phyloP scores from a whole-genome alignment of 176 grass and related monocot genomes.

The Zea luxurians region DNA sequence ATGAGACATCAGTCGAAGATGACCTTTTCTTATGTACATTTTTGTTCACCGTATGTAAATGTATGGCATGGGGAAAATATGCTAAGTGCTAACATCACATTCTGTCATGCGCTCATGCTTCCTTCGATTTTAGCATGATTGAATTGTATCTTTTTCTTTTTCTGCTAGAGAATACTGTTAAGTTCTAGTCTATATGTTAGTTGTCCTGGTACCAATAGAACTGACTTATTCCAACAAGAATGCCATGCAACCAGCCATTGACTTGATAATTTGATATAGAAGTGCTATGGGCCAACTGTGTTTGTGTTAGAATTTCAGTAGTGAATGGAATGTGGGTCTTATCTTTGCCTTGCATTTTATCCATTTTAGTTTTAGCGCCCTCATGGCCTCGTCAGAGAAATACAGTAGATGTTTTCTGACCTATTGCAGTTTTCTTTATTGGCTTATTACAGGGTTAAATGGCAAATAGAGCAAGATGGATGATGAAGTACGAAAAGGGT shows the following conservation, averaged over 20 bases:
- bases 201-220: background rate
- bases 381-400: background rate
- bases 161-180: background rate
- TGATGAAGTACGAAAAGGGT: slow-evolving; percentile 53
- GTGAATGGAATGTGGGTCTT: background rate
- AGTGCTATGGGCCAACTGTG: background rate
- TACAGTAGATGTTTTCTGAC: slow-evolving; percentile 18
- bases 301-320: background rate
- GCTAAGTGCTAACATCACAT: background rate
- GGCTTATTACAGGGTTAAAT: slow-evolving; percentile 31
- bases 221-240: background rate
- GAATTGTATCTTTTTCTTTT: background rate
- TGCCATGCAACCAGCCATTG: background rate
- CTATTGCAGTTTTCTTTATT: background rate
- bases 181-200: too few relatives aligned
- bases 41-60: background rate
- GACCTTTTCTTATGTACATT: background rate
- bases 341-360: slow-evolving; percentile 5
- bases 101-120: slow-evolving; percentile 1
- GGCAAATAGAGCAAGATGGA: slow-evolving; percentile 53
- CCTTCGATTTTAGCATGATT: background rate
- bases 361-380: background rate
- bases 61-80: background rate
- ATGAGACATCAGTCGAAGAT: background rate
- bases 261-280: background rate